A percentile compares a stretch with the other conserved stretches of the same genome.
Evolutionary conservation across 2,329 filamentous ascomycete genomes (phyloP).

Genomic region (Alternaria gaisen): DNA sequence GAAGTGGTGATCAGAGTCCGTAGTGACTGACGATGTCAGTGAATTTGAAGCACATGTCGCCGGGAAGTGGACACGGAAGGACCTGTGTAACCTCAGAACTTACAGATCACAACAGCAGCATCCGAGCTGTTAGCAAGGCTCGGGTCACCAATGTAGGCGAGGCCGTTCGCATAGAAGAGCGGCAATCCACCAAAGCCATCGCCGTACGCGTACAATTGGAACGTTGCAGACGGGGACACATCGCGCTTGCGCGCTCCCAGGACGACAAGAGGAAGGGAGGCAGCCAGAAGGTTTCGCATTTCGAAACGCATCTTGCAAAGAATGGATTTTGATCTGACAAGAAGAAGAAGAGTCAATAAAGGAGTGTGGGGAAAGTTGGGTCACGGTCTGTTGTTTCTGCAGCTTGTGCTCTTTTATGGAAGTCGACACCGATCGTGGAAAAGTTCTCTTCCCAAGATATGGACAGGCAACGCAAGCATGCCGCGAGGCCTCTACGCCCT

Average conservation of each 20-base stretch:
- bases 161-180: conserved; percentile 24
- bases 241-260: conserved; percentile 4
- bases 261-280: conserved; percentile 1
- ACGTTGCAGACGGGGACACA: background rate
- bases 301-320: background rate
- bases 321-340: background rate
- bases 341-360: background rate
- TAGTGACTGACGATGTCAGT: background rate
- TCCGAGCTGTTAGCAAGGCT: background rate
- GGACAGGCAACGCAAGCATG: background rate
- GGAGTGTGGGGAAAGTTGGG: background rate
- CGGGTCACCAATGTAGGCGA: conserved; percentile 1
- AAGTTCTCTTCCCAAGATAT: background rate
- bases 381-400: background rate
- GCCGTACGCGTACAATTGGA: conserved; percentile 29
- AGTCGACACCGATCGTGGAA: background rate
- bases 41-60: too few relatives aligned
- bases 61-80: background rate
- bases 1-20: background rate
- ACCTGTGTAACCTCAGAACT: background rate
- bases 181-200: conserved; percentile 22
- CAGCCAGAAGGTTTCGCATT: background rate
- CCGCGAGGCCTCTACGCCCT: background rate
- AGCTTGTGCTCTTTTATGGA: background rate
- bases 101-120: conserved; percentile 8